Evolutionary conservation across 257 asterid species (phyloP).

Genomic region (Rubia yunnanensis): DNA sequence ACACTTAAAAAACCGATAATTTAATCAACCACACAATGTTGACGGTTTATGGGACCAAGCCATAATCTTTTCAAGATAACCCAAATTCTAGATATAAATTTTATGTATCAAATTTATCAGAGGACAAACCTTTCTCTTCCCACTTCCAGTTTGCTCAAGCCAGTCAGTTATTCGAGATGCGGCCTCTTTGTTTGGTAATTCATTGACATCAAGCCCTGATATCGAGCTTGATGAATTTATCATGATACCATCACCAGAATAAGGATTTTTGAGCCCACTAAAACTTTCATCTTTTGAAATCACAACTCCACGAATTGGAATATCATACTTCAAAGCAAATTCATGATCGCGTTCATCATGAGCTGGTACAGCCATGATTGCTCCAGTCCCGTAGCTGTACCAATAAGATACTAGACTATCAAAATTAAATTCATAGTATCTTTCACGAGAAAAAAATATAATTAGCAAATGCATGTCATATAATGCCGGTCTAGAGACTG

Average conservation of each 20-base stretch:
- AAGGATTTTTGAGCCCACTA: slow-evolving; percentile 45
- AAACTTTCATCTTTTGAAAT: slow-evolving; percentile 48
- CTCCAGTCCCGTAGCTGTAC: slow-evolving; percentile 98
- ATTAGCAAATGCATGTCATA: slow-evolving; percentile 5
- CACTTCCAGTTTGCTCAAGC: slow-evolving; percentile 74
- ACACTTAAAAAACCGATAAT: neutral
- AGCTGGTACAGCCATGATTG: slow-evolving; percentile 99
- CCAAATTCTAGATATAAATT: neutral
- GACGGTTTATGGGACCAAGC: neutral
- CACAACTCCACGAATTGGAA: slow-evolving; percentile 73
- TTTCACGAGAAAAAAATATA: neutral
- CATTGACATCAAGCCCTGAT: slow-evolving; percentile 76
- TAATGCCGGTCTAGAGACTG: slow-evolving; percentile 4
- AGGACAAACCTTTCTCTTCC: slow-evolving; percentile 63
- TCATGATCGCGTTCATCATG: slow-evolving; percentile 96
- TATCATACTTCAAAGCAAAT: slow-evolving; percentile 71
- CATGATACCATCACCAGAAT: slow-evolving; percentile 72
- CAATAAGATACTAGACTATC: slow-evolving; percentile 16
- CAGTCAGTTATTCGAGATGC: slow-evolving; percentile 67
- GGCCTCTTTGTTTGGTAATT: slow-evolving; percentile 65
- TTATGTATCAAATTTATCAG: neutral
- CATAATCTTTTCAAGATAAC: neutral
- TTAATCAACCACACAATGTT: neutral
- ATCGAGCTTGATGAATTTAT: slow-evolving; percentile 66
- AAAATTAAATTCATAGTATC: neutral